Percentiles rank a stretch among this genome's conserved stretches.
Evolutionary conservation across 169 alveolate species (phyloP).

Genomic region (Prorocentrum cordatum): DNA sequence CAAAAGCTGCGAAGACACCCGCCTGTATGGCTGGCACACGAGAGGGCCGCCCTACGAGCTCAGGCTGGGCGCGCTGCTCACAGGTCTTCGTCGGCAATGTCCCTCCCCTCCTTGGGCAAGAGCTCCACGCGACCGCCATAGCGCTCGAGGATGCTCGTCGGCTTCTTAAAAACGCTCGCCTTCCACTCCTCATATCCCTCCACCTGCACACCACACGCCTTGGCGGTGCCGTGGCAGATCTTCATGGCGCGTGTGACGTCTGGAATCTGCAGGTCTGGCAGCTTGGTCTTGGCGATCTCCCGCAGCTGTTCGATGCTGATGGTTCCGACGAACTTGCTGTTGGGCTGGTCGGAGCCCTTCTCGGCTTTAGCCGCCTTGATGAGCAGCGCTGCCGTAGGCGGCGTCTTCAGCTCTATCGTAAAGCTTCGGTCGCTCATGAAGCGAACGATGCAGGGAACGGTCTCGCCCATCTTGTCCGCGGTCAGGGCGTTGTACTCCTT

Average conservation of each 20-base stretch:
- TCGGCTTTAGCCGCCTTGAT: constrained; percentile 48
- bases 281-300: constrained; percentile 21
- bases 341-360: no score
- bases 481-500: constrained; percentile 62
- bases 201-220: constrained; percentile 34
- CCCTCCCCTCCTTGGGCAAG: no score
- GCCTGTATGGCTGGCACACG: no score
- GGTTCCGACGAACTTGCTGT: constrained; percentile 43
- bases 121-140: no score
- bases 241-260: constrained; percentile 51
- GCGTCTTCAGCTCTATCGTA: constrained; percentile 41
- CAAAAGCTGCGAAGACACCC: no score
- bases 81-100: no score
- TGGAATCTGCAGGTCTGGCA: constrained; percentile 24
- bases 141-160: no score
- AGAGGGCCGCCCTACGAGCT: no score
- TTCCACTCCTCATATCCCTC: constrained; percentile 61
- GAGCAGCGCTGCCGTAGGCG: constrained; percentile 23
- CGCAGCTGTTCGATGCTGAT: constrained; percentile 13
- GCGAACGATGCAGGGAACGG: constrained; percentile 51
- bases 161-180: no score
- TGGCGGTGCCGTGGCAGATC: constrained; percentile 34
- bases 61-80: no score
- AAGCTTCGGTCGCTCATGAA: constrained; percentile 54
- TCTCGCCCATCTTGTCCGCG: constrained; percentile 54